These are phyloP conservation scores for Beauveria varroae DNA, from an alignment of 2,329 filamentous ascomycete species.

Conservation along the genomic window DNA sequence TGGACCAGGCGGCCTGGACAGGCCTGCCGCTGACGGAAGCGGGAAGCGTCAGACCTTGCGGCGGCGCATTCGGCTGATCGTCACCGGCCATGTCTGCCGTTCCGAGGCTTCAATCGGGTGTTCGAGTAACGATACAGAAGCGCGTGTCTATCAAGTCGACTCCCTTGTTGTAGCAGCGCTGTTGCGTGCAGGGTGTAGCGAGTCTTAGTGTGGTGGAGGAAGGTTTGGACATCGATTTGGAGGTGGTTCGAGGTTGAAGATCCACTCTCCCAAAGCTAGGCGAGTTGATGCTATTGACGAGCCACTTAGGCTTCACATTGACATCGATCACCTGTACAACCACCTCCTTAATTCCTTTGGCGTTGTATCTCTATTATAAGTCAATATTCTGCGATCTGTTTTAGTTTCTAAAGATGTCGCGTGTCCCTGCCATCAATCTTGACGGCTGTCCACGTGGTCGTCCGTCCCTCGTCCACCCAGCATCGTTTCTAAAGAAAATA, in stretches of 20 bases:
- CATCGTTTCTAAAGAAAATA: background rate
- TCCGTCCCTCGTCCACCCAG: background rate
- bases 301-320: background rate
- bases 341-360: too few species aligned
- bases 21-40: slow-evolving; percentile 6
- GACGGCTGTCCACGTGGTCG: too few species aligned
- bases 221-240: background rate
- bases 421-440: too few species aligned
- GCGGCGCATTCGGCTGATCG: background rate
- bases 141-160: background rate
- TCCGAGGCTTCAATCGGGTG: background rate
- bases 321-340: too few species aligned
- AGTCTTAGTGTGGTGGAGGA: background rate
- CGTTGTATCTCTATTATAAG: too few species aligned
- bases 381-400: too few species aligned
- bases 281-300: background rate
- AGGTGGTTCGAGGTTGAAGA: background rate
- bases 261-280: slow-evolving; percentile 1
- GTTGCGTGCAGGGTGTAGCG: background rate
- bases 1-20: slow-evolving; percentile 4
- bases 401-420: too few species aligned
- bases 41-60: slow-evolving; percentile 2
- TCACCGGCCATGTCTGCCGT: background rate
- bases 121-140: background rate
- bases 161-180: background rate